Conservation (phyloP, 768 basidiomycete species). For the Tephrocybe sp. region DNA sequence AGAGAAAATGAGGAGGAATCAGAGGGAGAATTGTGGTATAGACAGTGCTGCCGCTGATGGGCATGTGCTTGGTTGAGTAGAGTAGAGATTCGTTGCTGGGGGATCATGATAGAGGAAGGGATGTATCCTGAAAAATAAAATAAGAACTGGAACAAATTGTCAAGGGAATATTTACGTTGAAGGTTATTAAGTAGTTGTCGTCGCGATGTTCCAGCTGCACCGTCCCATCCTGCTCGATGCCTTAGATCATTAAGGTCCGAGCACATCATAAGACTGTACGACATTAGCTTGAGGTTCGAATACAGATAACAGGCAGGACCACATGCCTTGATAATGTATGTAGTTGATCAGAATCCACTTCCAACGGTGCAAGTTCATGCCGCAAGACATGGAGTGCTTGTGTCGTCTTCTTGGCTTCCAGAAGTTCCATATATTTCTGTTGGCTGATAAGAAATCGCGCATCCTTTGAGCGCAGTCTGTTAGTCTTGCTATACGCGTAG, state of each 20-base stretch:
- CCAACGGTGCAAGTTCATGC: constrained; percentile 82
- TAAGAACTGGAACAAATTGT: constrained; percentile 2
- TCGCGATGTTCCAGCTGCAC: constrained; percentile 77
- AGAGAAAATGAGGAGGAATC: constrained; percentile 67
- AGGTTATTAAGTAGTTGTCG: constrained; percentile 70
- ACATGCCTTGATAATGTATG: constrained; percentile 85
- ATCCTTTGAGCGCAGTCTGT: constrained; percentile 43
- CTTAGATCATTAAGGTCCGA: constrained; percentile 80
- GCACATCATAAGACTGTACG: constrained; percentile 85
- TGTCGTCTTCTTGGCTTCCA: constrained; percentile 79
- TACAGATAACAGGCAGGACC: constrained; percentile 1
- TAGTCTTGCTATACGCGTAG: constrained; percentile 1
- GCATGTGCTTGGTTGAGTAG: constrained; percentile 82
- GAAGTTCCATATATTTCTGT: constrained; percentile 93
- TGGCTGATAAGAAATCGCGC: constrained; percentile 85
- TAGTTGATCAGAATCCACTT: constrained; percentile 75
- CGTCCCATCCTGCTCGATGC: constrained; percentile 85
- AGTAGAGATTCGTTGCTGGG: constrained; percentile 80
- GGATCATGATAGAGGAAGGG: constrained; percentile 90
- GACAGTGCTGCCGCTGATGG: constrained; percentile 77
- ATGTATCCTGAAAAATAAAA: constrained; percentile 62
- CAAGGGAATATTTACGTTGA: constrained; percentile 58
- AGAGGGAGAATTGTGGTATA: constrained; percentile 79
- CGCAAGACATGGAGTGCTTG: constrained; percentile 83
- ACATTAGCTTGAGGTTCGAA: constrained; percentile 5